Base-by-base conservation (phyloP, 768 basidiomycete species). In the Trametes cinnabarina region DNA sequence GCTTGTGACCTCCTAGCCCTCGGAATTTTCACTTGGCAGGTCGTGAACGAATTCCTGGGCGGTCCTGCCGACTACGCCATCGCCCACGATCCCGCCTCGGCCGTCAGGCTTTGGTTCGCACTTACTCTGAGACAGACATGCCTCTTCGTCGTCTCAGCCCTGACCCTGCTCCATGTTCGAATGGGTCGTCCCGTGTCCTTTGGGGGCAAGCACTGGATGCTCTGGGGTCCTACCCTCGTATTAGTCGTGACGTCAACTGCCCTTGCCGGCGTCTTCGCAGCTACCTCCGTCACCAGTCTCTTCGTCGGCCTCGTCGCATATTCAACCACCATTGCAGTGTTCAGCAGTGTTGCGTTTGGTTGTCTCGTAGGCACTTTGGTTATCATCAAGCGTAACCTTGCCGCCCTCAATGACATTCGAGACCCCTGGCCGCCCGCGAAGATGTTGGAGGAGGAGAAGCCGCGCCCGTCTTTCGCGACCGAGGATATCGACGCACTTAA, bases 401-500 rank as follows among this genome's bases (percentile, higher is more conserved):
- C 79, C 17, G 73, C 77, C n/a, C 69, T 83, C 37, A 75, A 81
- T 54, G 81, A 83, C 20, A 75, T 77, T 6, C 63, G 71, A 10
- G 80, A 85, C 52, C 74, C 76, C 6, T 88, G 87, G 87, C 86
- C 87, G 12, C 83, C 85, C 2, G 74, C 77, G 19, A 73, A 75
- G 60, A 69, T 79, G 59, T 67, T 77, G 28, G 69, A 79, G 58
- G 82, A 82, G 57, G 79, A 82, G 64, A 79, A 81, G 61, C 78
- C 81, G 17, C 73, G 85, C 26, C 82, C 82, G 0, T 86, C 86
- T 0, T 87, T 89, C 65, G 78, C 79, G 17, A 85, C 85, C 0
- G 87, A 88, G 63, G 88, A 91, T 51, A 76, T 90, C 47, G 85
- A 90, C 58, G 86, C 76, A 19, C 77, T 90, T 50, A 83, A 84